Base-by-base conservation (phyloP, 345 rosid genomes). In the Limnanthes douglasii region DNA sequence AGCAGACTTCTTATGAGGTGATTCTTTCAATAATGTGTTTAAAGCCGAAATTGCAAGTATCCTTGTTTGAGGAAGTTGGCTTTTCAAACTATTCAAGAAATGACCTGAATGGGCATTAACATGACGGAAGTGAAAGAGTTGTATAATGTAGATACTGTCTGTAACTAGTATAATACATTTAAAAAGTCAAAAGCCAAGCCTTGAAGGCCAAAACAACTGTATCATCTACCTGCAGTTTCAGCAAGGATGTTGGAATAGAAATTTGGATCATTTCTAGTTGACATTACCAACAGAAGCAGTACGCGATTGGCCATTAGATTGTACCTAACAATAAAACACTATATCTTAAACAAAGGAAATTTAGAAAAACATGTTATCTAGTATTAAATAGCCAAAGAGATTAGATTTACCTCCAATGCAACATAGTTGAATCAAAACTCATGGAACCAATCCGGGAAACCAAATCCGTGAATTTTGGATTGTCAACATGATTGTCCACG, bases 321-420 rank as follows among this genome's bases (percentile, higher is more conserved):
- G 58, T 90, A 84, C 75, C 95, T 90, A 68, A 26, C 43, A 51
- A 15, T 42, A 30, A 34, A 37, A 37, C n/a, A n/a, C n/a, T 26
- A 57, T 30, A 39, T 31, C 22, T 38, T 20, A n/a, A 39, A 31
- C 10, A 45, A 18, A 50, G 26, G 15, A 43, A 39, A 41, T 45
- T 41, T 19, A 28, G 11, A 34, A 12, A 37, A 12, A 31, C 11
- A 27, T 25, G 45, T 11, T 11, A 15, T 18, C 34, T 22, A 34
- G 32, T 46, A 42, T 23, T 38, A n/a, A n/a, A n/a, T n/a, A n/a
- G n/a, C n/a, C n/a, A n/a, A n/a, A n/a, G n/a, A n/a, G n/a, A n/a
- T n/a, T n/a, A n/a, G n/a, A n/a, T n/a, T n/a, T n/a, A n/a, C 95
- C 98, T 66, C 98, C 98, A 90, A 54, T 90, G 98, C 72, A 83